Base-by-base conservation (phyloP, 1,284 basidiomycete species). In the Boletus sp. region DNA sequence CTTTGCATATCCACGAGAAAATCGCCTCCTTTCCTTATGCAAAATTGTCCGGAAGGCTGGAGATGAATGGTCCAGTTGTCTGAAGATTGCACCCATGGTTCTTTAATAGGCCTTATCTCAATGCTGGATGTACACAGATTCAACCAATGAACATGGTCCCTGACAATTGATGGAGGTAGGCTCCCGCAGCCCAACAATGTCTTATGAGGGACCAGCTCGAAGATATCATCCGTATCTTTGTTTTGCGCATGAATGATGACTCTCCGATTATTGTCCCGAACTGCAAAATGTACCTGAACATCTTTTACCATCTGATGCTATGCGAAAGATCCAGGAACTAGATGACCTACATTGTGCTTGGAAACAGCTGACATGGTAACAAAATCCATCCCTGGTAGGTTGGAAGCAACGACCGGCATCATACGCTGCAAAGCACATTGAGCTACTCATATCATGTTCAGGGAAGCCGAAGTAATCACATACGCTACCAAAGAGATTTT, bases 341-440 rank as follows among this genome's bases (percentile, higher is more conserved):
- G 10, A 35, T 2, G 16, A 46, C 53, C 11, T 44, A 50, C 58
- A 5, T 33, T 8, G 8, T 59, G 31, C 5, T 25, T 14, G 28
- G 31, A 19, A 19, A 59, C 28, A 30, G 16, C 38, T 2, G 55
- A 46, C 19, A 31, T 38, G 2, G 23, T 46, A 1, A 28, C n/a
- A 16, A 59, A 51, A n/a, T 50, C 23, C 46, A 56, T 56, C 23
- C 47, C 52, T 0, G 52, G 37, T 11, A 57, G 28, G 37, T 51
- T 46, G 4, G 58, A 59, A 3, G 35, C 4, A 35, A 27, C 37
- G 7, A 44, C 31, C 25, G 23, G 28, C 31, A 49, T 23, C 5
- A 7, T 17, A 4, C 2, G 4, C 53, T 60, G 35, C 11, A 46
- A 23, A 3, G 21, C 1, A 7, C 14, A 14, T 28, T 38, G 4